Percentiles rank a stretch among this genome's conserved stretches.
phyloP scores from a whole-genome alignment of 129 eudicot genomes.

The Mikania micrantha region DNA sequence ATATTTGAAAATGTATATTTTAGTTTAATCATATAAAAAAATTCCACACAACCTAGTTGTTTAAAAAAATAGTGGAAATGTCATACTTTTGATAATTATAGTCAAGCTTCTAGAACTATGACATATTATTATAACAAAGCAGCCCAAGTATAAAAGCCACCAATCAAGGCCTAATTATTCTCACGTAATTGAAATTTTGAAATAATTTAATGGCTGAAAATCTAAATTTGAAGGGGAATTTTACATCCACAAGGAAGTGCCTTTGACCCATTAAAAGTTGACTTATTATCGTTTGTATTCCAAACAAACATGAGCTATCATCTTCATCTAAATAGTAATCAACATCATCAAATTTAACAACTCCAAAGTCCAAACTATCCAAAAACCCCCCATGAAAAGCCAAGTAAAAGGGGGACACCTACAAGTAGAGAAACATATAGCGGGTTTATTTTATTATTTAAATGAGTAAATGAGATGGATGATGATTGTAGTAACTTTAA shows the following conservation, averaged over 20 bases:
- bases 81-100: background rate
- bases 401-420: background rate
- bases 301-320: constrained; percentile 10
- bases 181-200: too few species aligned
- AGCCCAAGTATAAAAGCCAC: constrained; percentile 3
- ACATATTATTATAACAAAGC: background rate
- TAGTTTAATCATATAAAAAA: too few species aligned
- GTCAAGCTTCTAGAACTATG: background rate
- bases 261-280: constrained; percentile 9
- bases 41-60: too few species aligned
- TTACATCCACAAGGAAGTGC: background rate
- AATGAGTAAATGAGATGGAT: background rate
- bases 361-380: background rate
- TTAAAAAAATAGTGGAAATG: background rate
- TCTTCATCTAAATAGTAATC: constrained; percentile 13
- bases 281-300: constrained; percentile 2
- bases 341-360: constrained; percentile 7
- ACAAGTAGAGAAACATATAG: background rate
- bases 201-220: background rate
- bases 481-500: too few species aligned
- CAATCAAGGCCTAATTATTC: constrained; percentile 25
- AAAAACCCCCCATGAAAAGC: too few species aligned
- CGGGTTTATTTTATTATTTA: background rate
- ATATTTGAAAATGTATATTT: too few species aligned
- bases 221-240: constrained; percentile 1